Percentiles rank a stretch among this genome's conserved stretches.
Conservation (phyloP, 257 asterid genomes). For the Agastache rugosa region DNA sequence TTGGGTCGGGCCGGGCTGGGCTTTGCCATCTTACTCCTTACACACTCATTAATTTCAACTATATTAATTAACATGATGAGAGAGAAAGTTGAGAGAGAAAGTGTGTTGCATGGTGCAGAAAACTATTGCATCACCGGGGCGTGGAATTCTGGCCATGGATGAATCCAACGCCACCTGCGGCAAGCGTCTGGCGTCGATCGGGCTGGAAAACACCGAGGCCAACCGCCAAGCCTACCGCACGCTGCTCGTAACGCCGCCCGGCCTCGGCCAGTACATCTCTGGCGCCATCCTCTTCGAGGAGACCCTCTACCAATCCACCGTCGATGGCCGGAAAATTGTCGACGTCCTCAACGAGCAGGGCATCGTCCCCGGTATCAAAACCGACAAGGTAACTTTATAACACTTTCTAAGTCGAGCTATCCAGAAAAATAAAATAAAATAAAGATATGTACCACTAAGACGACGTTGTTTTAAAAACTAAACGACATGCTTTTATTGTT, state of each 20-base stretch:
- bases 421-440: no score
- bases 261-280: constrained; percentile 83
- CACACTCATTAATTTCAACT: no score
- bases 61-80: no score
- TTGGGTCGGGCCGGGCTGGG: no score
- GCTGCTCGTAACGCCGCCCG: constrained; percentile 74
- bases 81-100: not conserved
- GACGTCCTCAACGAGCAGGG: constrained; percentile 80
- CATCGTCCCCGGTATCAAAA: constrained; percentile 92
- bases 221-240: constrained; percentile 93
- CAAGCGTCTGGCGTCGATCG: constrained; percentile 85
- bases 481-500: no score
- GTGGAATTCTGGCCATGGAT: constrained; percentile 92
- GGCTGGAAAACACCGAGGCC: constrained; percentile 94
- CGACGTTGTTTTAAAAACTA: no score
- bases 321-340: constrained; percentile 81
- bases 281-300: constrained; percentile 95
- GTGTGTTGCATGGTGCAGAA: constrained; percentile 53
- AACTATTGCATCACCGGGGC: constrained; percentile 85
- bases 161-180: constrained; percentile 96
- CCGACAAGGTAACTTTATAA: constrained; percentile 65
- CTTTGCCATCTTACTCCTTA: no score
- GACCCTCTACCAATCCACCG: constrained; percentile 86
- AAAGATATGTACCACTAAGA: no score
- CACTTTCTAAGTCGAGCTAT: no score